phyloP scores from a whole-genome alignment of 2,329 filamentous ascomycete genomes.

The Aspergillus hortae region DNA sequence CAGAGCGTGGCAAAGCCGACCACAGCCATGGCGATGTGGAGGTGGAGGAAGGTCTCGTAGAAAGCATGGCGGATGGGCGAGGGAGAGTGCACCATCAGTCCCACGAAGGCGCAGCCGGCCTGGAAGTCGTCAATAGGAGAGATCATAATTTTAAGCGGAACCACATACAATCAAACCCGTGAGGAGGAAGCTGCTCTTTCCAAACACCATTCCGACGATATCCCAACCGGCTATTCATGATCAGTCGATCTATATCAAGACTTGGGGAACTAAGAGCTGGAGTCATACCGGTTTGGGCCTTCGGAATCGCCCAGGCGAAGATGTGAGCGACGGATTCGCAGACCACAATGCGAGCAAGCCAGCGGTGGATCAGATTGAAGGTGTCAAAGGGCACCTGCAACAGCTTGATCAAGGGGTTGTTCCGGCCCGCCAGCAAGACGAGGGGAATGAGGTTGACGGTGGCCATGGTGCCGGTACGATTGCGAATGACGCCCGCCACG shows the following conservation, averaged over 20 bases:
- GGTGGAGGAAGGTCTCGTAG: slow-evolving; percentile 91
- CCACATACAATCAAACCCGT: slow-evolving; percentile 44
- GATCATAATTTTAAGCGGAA: neutral
- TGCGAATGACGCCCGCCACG: slow-evolving; percentile 39
- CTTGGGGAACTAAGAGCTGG: neutral
- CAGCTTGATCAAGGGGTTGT: slow-evolving; percentile 42
- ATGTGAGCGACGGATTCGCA: slow-evolving; percentile 68
- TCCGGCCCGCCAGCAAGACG: slow-evolving; percentile 40
- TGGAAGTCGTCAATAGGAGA: slow-evolving; percentile 11
- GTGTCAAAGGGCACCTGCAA: slow-evolving; percentile 43
- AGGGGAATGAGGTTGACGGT: slow-evolving; percentile 44
- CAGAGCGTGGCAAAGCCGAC: slow-evolving; percentile 68
- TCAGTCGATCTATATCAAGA: slow-evolving; percentile 42
- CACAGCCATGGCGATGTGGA: slow-evolving; percentile 74
- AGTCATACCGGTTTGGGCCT: slow-evolving; percentile 42
- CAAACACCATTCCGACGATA: slow-evolving; percentile 27
- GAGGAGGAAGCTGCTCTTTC: slow-evolving; percentile 31
- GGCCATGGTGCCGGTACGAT: slow-evolving; percentile 41
- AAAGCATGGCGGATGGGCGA: slow-evolving; percentile 88
- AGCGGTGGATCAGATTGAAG: slow-evolving; percentile 66
- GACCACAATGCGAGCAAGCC: slow-evolving; percentile 71
- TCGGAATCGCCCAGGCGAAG: slow-evolving; percentile 69
- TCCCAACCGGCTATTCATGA: slow-evolving; percentile 43
- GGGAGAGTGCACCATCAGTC: slow-evolving; percentile 67
- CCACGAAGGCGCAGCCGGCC: slow-evolving; percentile 54